Percentiles rank a stretch among this genome's conserved stretches.
phyloP scores from a whole-genome alignment of 176 grass and related monocot genomes.

The Stipa capillata region DNA sequence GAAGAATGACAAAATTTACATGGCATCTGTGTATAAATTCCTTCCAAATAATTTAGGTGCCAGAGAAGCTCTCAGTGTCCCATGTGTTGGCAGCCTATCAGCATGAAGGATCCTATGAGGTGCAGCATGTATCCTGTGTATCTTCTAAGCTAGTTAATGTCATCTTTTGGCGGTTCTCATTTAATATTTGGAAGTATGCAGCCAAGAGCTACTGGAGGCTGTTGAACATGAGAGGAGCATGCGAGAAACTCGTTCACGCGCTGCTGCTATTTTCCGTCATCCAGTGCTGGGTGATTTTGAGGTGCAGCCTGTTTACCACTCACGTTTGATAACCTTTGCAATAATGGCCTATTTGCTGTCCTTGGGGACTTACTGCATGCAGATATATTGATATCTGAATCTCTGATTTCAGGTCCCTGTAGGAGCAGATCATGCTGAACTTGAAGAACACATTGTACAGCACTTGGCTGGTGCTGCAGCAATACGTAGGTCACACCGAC shows the following conservation, averaged over 20 bases:
- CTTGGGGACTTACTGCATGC: not conserved
- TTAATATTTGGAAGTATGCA: not conserved
- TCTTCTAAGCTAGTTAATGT: not conserved
- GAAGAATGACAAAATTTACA: too few species aligned
- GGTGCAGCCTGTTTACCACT: slow-evolving; percentile 42
- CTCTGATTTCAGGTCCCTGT: slow-evolving; percentile 38
- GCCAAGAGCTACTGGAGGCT: slow-evolving; percentile 88
- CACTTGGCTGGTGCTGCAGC: slow-evolving; percentile 60
- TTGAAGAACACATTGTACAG: slow-evolving; percentile 69
- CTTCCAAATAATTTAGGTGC: too few species aligned
- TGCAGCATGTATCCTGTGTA: not conserved
- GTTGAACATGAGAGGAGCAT: slow-evolving; percentile 76
- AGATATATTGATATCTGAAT: not conserved
- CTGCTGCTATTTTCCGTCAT: slow-evolving; percentile 65
- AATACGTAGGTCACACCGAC: slow-evolving; percentile 42
- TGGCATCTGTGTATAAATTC: too few species aligned
- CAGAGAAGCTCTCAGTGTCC: slow-evolving; percentile 98
- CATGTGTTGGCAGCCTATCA: slow-evolving; percentile 93
- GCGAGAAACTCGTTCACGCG: slow-evolving; percentile 33
- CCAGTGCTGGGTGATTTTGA: slow-evolving; percentile 85
- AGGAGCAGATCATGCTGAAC: slow-evolving; percentile 46
- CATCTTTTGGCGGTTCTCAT: not conserved
- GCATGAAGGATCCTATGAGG: slow-evolving; percentile 80
- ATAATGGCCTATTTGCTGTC: not conserved
- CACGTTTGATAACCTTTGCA: not conserved